Evolutionary conservation across 2,329 filamentous ascomycete species (phyloP).

Genomic region (Metarhizium guizhouense): DNA sequence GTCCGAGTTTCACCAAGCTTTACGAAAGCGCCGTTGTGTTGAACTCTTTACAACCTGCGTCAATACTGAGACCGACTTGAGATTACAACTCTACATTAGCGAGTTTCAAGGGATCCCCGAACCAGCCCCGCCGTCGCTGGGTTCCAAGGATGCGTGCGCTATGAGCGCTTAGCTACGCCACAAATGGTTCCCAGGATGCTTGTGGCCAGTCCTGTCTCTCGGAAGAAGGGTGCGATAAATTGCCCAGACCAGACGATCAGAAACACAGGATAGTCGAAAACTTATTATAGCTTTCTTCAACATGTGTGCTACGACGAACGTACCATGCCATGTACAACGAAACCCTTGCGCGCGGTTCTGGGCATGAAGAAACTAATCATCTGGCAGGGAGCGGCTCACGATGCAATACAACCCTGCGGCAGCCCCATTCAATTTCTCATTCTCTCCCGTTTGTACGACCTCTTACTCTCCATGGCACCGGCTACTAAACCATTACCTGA

Average conservation of each 20-base stretch:
- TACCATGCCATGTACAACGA: too few species aligned
- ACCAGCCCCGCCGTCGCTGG: constrained; percentile 8
- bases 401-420: neutral
- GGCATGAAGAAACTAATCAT: too few species aligned
- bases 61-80: constrained; percentile 38
- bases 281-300: too few species aligned
- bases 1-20: constrained; percentile 5
- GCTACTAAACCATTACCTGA: too few species aligned
- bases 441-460: neutral
- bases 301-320: too few species aligned
- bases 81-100: constrained; percentile 39
- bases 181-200: neutral
- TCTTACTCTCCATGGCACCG: neutral
- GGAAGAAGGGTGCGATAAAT: neutral
- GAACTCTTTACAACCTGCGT: constrained; percentile 6
- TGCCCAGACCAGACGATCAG: neutral
- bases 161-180: constrained; percentile 2
- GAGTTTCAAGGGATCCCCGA: constrained; percentile 41
- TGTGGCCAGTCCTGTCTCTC: neutral
- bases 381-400: neutral
- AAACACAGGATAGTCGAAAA: neutral
- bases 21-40: neutral
- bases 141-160: neutral
- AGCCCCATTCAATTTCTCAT: neutral
- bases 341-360: too few species aligned